Conservation (phyloP, 164 flowering plant genomes). For the Stephania cephalantha region DNA sequence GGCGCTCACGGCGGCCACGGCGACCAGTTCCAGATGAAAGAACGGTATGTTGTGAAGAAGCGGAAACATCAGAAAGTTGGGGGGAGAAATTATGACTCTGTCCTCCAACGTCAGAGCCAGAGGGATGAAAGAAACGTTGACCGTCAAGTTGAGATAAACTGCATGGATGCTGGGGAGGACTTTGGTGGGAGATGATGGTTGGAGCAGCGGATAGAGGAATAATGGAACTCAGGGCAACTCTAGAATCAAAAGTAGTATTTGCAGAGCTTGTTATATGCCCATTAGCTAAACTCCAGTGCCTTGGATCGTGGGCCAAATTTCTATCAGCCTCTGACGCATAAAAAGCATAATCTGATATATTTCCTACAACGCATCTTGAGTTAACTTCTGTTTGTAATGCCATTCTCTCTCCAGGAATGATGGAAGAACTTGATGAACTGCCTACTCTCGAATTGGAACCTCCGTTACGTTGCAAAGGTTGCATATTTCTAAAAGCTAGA, state of each 20-base stretch:
- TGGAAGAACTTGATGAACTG: conserved; percentile 28
- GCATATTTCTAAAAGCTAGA: conserved; percentile 29
- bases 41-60: conserved; percentile 33
- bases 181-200: conserved; percentile 34
- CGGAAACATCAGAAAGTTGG: conserved; percentile 25
- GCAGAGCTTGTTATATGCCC: conserved; percentile 32
- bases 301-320: conserved; percentile 29
- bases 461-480: conserved; percentile 37
- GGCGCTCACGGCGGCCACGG: conserved; percentile 36
- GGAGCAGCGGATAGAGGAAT: conserved; percentile 34
- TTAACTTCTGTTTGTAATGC: conserved; percentile 28
- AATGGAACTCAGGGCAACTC: conserved; percentile 33
- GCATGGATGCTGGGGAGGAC: conserved; percentile 35
- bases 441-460: conserved; percentile 37
- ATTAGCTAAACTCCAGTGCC: conserved; percentile 31
- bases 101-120: conserved; percentile 40
- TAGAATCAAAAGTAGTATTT: conserved; percentile 48
- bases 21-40: conserved; percentile 37
- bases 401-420: conserved; percentile 26
- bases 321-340: conserved; percentile 43
- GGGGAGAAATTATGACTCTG: conserved; percentile 27
- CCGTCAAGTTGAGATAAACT: conserved; percentile 62
- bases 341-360: conserved; percentile 47
- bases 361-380: conserved; percentile 36
- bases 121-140: conserved; percentile 38